Evolutionary conservation across 2,329 filamentous ascomycete species (phyloP).

Genomic region (Sphaerulina vaccinii): DNA sequence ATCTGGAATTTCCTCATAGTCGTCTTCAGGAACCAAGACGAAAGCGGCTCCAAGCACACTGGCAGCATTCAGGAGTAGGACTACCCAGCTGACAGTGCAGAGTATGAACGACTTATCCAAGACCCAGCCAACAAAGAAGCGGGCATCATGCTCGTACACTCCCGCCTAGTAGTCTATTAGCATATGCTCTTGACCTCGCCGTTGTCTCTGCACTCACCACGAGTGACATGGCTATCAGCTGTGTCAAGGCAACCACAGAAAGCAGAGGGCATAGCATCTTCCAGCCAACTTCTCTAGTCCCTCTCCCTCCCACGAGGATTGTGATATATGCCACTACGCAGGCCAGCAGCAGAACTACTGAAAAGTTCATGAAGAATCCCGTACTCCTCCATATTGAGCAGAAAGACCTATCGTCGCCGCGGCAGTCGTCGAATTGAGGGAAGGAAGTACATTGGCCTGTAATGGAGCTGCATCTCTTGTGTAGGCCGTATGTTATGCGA

Average conservation of each 20-base stretch:
- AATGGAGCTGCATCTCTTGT: constrained; percentile 73
- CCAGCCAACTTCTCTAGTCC: constrained; percentile 80
- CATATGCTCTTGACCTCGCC: constrained; percentile 6
- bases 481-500: constrained; percentile 71
- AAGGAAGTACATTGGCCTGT: constrained; percentile 64
- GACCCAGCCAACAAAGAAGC: constrained; percentile 79
- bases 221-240: constrained; percentile 75
- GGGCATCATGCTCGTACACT: constrained; percentile 76
- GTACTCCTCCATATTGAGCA: constrained; percentile 89
- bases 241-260: constrained; percentile 62
- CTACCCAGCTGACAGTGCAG: constrained; percentile 58
- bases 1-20: constrained; percentile 70
- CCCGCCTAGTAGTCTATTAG: constrained; percentile 60
- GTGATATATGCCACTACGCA: constrained; percentile 76
- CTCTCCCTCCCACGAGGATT: constrained; percentile 74
- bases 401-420: constrained; percentile 68
- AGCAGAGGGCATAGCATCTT: constrained; percentile 68
- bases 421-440: constrained; percentile 67
- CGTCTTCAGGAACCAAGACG: constrained; percentile 74
- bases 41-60: constrained; percentile 67
- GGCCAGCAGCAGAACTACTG: constrained; percentile 77
- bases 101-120: constrained; percentile 79
- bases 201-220: constrained; percentile 60
- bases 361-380: constrained; percentile 83
- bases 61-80: constrained; percentile 53